Evolutionary conservation across 106 monocot species (phyloP).

Genomic region (Hemerocallis citrina): DNA sequence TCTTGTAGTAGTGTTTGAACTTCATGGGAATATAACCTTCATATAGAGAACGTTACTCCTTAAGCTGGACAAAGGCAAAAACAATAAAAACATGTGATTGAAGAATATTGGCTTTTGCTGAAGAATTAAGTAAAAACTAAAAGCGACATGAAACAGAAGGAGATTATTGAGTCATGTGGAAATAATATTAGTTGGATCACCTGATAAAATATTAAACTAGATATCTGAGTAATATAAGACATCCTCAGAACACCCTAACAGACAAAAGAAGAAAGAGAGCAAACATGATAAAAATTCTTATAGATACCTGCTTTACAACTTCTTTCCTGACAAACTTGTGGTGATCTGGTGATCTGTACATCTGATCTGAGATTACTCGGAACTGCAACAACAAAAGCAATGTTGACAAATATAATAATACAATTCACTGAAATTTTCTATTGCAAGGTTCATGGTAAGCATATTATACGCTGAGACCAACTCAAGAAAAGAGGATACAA

Average conservation of each 20-base stretch:
- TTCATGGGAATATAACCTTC: too few species aligned
- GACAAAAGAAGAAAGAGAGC: background rate
- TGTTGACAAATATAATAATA: background rate
- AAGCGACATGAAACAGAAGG: too few species aligned
- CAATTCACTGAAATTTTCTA: constrained; percentile 6
- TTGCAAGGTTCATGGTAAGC: background rate
- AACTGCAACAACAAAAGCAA: constrained; percentile 62
- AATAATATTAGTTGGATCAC: too few species aligned
- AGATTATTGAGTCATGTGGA: too few species aligned
- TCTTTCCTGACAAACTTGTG: constrained; percentile 83
- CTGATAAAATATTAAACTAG: too few species aligned
- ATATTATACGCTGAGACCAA: background rate
- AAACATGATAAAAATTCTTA: background rate
- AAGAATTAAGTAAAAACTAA: too few species aligned
- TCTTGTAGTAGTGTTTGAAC: too few species aligned
- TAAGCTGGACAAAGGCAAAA: too few species aligned
- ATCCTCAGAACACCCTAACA: background rate
- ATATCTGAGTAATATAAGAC: too few species aligned
- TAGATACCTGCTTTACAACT: constrained; percentile 76
- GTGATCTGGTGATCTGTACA: constrained; percentile 75
- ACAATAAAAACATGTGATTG: too few species aligned
- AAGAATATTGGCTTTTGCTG: too few species aligned
- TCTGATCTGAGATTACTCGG: constrained; percentile 86
- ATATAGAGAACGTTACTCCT: too few species aligned
- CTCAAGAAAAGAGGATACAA: background rate